phyloP scores from a whole-genome alignment of 2,329 filamentous ascomycete genomes.

The Cryphonectria japonica region DNA sequence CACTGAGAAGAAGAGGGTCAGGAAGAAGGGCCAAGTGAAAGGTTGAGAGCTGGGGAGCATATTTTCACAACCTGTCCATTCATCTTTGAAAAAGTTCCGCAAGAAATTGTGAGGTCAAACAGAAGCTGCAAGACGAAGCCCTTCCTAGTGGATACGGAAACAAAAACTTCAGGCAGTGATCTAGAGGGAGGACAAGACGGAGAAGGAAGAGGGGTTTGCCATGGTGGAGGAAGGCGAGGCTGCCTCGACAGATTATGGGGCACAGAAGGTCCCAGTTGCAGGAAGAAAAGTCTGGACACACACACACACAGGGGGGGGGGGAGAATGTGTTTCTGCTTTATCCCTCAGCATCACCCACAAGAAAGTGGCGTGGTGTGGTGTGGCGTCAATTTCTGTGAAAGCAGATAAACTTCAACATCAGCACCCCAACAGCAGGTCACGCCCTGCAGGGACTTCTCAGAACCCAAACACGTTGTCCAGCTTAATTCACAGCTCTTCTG shows the following conservation, averaged over 20 bases:
- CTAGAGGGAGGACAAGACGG: not conserved
- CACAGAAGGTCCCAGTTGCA: not conserved
- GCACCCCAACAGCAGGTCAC: not conserved
- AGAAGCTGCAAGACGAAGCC: conserved; percentile 3
- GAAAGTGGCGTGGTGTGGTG: not conserved
- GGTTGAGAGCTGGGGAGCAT: not conserved
- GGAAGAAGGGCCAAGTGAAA: not conserved
- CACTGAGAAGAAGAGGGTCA: not conserved
- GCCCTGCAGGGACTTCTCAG: conserved; percentile 8
- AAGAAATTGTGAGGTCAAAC: not conserved
- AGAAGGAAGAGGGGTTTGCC: not conserved
- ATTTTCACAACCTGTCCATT: not conserved
- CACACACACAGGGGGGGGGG: too few species aligned
- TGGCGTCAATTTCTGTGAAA: not conserved
- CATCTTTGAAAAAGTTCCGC: not conserved
- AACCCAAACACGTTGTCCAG: too few species aligned
- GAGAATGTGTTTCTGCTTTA: not conserved
- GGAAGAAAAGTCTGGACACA: not conserved
- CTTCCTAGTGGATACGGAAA: not conserved
- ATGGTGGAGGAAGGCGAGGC: not conserved
- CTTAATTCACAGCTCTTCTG: not conserved
- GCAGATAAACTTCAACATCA: not conserved
- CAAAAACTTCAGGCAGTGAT: not conserved
- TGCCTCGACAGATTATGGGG: too few species aligned
- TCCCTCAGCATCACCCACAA: not conserved